These are phyloP conservation scores for Backusella circina DNA, from an alignment of 192 early-diverging fungal genomes.

Conservation along the genomic window DNA sequence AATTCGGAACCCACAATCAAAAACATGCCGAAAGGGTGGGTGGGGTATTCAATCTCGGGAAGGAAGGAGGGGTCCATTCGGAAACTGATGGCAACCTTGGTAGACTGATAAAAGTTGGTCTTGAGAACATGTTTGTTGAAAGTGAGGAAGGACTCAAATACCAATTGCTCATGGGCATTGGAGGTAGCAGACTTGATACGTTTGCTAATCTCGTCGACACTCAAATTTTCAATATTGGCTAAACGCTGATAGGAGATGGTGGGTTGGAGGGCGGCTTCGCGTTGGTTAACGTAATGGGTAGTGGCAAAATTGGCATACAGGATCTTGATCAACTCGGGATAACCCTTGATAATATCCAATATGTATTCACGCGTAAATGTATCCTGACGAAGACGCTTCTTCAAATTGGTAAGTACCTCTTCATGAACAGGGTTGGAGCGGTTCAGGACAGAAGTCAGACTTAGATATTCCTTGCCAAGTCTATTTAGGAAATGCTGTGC, in stretches of 20 bases:
- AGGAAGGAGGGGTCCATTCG: constrained; percentile 91
- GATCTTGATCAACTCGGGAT: constrained; percentile 89
- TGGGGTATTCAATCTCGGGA: constrained; percentile 92
- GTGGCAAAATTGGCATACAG: constrained; percentile 95
- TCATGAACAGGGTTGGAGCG: constrained; percentile 75
- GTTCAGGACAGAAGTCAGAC: constrained; percentile 82
- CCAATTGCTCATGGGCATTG: constrained; percentile 93
- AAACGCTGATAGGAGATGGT: constrained; percentile 90
- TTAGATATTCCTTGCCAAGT: constrained; percentile 89
- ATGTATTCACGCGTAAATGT: constrained; percentile 99
- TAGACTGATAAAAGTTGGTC: constrained; percentile 99
- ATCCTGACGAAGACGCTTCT: constrained; percentile 95
- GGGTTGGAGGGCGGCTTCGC: constrained; percentile 46
- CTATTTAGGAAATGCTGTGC: constrained; percentile 98
- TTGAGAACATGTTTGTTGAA: constrained; percentile 98
- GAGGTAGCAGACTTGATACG: constrained; percentile 86
- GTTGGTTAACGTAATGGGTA: constrained; percentile 84
- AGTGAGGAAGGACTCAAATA: constrained; percentile 89
- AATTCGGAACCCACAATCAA: constrained; percentile 95
- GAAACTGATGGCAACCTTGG: constrained; percentile 99
- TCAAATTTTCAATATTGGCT: constrained; percentile 67
- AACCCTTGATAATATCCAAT: constrained; percentile 92
- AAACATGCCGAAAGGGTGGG: constrained; percentile 90
- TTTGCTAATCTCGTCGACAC: constrained; percentile 80
- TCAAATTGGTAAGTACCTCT: constrained; percentile 94